Evolutionary conservation across 345 rosid genomes (phyloP).

Genomic region (Hevea brasiliensis): DNA sequence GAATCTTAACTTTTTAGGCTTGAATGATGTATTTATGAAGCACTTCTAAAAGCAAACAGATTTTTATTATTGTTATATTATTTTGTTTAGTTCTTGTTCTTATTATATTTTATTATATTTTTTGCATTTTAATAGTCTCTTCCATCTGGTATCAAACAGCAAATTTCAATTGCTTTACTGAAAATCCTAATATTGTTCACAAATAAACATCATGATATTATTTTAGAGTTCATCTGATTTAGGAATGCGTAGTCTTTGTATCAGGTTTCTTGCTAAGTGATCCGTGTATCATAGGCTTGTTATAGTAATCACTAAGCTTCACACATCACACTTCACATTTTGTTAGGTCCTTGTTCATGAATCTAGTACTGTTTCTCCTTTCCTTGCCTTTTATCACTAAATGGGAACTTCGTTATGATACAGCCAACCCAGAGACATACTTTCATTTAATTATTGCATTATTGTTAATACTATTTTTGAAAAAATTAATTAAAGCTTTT

Average conservation of each 20-base stretch:
- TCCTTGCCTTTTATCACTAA: not conserved
- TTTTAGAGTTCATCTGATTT: not conserved
- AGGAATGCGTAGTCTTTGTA: not conserved
- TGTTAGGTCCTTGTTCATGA: not conserved
- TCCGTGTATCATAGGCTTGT: not conserved
- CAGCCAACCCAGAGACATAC: not conserved
- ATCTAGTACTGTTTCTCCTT: no score
- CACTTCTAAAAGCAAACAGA: not conserved
- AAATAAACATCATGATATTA: not conserved
- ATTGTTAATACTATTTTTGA: not conserved
- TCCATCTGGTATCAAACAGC: not conserved
- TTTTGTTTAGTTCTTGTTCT: not conserved
- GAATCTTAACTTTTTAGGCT: not conserved
- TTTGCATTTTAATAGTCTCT: not conserved
- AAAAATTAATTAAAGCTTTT: not conserved
- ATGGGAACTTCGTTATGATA: not conserved
- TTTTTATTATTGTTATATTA: not conserved
- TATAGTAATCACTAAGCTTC: not conserved
- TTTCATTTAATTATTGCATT: not conserved
- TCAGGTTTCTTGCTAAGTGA: not conserved
- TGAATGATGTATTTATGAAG: not conserved
- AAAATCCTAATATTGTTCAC: not conserved
- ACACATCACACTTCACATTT: not conserved
- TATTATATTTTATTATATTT: no score
- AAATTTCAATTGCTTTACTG: not conserved